A percentile compares a stretch with the other conserved stretches of the same genome.
These are phyloP conservation scores for Myriosclerotinia duriaeana DNA, from an alignment of 2,329 filamentous ascomycete species.

Conservation along the genomic window DNA sequence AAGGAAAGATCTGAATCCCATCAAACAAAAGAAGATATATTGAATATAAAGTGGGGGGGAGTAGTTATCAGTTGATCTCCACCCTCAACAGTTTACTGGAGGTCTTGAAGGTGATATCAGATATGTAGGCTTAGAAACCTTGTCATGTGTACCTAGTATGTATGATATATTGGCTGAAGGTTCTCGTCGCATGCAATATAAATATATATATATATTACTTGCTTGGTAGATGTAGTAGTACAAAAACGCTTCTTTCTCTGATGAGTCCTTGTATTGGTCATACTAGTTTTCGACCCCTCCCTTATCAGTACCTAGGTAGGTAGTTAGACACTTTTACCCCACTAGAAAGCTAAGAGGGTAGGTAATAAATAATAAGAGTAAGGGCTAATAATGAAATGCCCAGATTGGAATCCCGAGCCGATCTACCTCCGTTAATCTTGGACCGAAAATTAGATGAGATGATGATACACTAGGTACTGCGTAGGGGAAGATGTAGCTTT, in stretches of 20 bases:
- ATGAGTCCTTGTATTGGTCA: slow-evolving; percentile 4
- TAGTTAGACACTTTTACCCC: slow-evolving; percentile 5
- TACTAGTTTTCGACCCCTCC: slow-evolving; percentile 5
- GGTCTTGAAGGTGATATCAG: background rate
- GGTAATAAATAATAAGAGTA: background rate
- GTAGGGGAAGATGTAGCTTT: background rate
- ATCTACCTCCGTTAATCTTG: background rate
- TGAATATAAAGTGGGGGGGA: slow-evolving; percentile 8
- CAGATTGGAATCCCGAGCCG: slow-evolving; percentile 14
- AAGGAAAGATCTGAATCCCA: slow-evolving; percentile 5
- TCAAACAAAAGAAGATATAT: background rate
- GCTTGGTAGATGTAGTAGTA: slow-evolving; percentile 12
- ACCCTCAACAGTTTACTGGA: slow-evolving; percentile 10
- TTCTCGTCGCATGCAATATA: slow-evolving; percentile 21
- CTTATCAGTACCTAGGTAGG: slow-evolving; percentile 12
- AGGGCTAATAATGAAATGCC: background rate
- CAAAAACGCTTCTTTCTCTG: slow-evolving; percentile 20
- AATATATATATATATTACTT: slow-evolving; percentile 8
- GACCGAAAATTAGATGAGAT: background rate
- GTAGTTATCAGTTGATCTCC: slow-evolving; percentile 5
- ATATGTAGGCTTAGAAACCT: background rate
- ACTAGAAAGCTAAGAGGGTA: background rate
- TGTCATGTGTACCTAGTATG: slow-evolving; percentile 9
- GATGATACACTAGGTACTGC: background rate
- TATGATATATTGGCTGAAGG: slow-evolving; percentile 8